These are phyloP conservation scores for Kwoniella sp. DNA, from an alignment of 768 basidiomycete species.

Conservation along the genomic window DNA sequence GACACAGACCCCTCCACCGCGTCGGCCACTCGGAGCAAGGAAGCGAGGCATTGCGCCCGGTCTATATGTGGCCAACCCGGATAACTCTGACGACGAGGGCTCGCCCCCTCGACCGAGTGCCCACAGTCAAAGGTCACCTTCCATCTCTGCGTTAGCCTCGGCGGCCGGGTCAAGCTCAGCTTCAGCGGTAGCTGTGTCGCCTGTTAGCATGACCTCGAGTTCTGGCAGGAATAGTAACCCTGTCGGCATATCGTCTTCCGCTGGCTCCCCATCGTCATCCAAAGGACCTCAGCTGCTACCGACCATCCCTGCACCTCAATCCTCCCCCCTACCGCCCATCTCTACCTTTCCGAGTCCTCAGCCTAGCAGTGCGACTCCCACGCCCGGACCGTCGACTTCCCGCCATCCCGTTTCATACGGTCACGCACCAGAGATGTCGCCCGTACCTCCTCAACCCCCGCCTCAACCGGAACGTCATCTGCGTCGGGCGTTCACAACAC, in stretches of 20 bases:
- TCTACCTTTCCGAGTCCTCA: conserved; percentile 5
- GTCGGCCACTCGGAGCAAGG: conserved; percentile 31
- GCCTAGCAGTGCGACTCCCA: conserved; percentile 1
- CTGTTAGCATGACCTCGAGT: conserved; percentile 24
- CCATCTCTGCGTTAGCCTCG: not conserved
- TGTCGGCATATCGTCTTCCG: not conserved
- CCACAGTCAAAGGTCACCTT: conserved; percentile 19
- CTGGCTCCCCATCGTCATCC: not conserved
- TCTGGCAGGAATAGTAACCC: conserved; percentile 11
- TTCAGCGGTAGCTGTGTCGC: conserved; percentile 9
- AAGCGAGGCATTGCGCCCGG: conserved; percentile 24
- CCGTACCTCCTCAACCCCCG: conserved; percentile 35
- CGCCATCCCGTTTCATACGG: not conserved
- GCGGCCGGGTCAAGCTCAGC: too few relatives aligned
- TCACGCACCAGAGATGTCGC: conserved; percentile 3
- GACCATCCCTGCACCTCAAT: conserved; percentile 35
- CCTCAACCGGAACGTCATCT: conserved; percentile 43
- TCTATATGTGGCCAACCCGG: conserved; percentile 41
- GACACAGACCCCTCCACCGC: conserved; percentile 12
- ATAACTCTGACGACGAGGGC: conserved; percentile 39
- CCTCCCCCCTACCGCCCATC: conserved; percentile 27
- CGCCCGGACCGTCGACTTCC: not conserved
- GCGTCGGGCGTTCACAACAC: conserved; percentile 35
- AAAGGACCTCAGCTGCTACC: conserved; percentile 18
- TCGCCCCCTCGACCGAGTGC: conserved; percentile 5